Percentiles rank a stretch among this genome's conserved stretches.
These are phyloP conservation scores for Botrytis deweyae DNA, from an alignment of 2,329 filamentous ascomycete genomes.

Conservation along the genomic window DNA sequence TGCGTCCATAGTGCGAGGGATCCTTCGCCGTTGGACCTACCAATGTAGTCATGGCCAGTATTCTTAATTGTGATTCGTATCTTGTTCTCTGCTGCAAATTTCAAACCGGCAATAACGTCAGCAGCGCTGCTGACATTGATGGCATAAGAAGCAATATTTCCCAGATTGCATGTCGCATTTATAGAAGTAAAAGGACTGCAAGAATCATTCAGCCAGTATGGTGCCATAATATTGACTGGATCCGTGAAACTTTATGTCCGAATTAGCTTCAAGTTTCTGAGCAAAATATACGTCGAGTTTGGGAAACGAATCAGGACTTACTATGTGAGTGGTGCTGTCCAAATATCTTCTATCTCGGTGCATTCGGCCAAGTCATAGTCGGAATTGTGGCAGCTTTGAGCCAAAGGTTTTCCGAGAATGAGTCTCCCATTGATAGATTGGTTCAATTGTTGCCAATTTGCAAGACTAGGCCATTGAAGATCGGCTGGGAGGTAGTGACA, in stretches of 20 bases:
- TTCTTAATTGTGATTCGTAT: constrained; percentile 1
- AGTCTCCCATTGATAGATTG: neutral
- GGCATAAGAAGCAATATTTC: neutral
- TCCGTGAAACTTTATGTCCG: neutral
- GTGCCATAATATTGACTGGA: neutral
- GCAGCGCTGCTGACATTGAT: neutral
- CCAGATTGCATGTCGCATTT: neutral
- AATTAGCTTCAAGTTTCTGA: neutral
- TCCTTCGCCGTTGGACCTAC: neutral
- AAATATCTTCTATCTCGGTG: neutral
- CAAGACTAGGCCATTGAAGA: neutral
- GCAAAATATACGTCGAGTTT: neutral
- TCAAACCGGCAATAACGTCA: neutral
- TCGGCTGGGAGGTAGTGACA: neutral
- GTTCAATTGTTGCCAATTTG: neutral
- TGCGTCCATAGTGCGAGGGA: constrained; percentile 5
- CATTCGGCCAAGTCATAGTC: neutral
- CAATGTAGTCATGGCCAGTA: constrained; percentile 7
- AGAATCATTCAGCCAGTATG: neutral
- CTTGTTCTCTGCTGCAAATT: neutral
- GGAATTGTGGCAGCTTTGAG: neutral
- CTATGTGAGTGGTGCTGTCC: neutral
- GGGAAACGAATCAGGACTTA: neutral
- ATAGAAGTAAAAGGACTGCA: neutral
- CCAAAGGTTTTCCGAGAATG: neutral